phyloP scores from a whole-genome alignment of 495 filamentous ascomycete species.

The Podospora anserina region DNA sequence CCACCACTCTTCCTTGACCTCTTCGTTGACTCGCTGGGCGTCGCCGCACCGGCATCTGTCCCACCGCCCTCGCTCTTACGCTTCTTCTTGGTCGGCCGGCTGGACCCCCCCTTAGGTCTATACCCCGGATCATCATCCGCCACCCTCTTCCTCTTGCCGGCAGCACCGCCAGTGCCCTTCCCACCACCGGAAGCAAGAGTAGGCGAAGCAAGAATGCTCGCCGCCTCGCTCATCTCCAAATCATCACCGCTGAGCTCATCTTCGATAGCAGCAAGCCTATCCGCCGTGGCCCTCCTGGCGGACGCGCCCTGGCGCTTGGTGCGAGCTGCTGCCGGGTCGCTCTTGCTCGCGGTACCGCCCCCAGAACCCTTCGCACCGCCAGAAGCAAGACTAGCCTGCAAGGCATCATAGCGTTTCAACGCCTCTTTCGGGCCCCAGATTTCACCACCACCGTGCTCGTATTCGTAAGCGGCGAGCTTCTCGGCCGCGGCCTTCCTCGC shows the following conservation, averaged over 20 bases:
- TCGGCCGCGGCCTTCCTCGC: conserved; percentile 11
- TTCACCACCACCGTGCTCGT: conserved; percentile 33
- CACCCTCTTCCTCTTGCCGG: conserved; percentile 49
- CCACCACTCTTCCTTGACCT: conserved; percentile 33
- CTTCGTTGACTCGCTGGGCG: conserved; percentile 24
- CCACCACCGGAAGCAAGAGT: conserved; percentile 34
- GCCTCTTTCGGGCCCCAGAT: too few species aligned
- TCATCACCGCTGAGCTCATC: conserved; percentile 33
- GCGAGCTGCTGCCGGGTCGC: conserved; percentile 14
- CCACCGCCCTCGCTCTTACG: conserved; percentile 38
- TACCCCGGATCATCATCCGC: conserved; percentile 67
- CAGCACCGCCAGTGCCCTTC: not conserved
- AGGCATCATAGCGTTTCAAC: not conserved
- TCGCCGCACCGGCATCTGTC: conserved; percentile 24
- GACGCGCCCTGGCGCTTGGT: conserved; percentile 30
- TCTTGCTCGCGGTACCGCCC: not conserved
- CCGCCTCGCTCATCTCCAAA: conserved; percentile 27
- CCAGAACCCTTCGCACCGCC: conserved; percentile 6
- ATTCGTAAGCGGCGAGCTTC: conserved; percentile 27
- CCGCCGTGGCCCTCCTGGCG: conserved; percentile 10
- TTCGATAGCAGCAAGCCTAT: conserved; percentile 28
- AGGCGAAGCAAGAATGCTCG: conserved; percentile 43
- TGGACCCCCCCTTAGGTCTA: conserved; percentile 61
- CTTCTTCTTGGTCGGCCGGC: conserved; percentile 64
- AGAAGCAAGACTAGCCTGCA: not conserved